Evolutionary conservation across 371 early-diverging fungal species (phyloP).

Genomic region (Apophysomyces elegans): DNA sequence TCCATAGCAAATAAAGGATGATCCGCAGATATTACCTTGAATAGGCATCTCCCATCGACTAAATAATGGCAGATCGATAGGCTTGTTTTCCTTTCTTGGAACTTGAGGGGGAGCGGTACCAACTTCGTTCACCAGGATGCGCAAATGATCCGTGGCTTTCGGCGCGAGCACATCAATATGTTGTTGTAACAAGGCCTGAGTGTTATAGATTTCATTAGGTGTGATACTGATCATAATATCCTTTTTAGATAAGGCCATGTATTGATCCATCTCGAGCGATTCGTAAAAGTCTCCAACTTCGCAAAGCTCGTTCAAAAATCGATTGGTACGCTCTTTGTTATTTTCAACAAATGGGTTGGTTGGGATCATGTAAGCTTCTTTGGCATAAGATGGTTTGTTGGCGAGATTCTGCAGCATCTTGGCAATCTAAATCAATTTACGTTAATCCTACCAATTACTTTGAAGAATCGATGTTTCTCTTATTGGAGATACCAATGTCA

Average conservation of each 20-base stretch:
- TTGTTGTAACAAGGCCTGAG: conserved; percentile 80
- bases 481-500: conserved; percentile 63
- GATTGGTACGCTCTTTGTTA: conserved; percentile 80
- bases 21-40: conserved; percentile 43
- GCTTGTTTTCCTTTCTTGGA: conserved; percentile 80
- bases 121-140: conserved; percentile 75
- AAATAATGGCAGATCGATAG: conserved; percentile 79
- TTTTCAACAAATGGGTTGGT: conserved; percentile 85
- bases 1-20: too few relatives aligned
- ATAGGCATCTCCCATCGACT: conserved; percentile 91
- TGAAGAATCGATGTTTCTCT: neutral
- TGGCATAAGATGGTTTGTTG: conserved; percentile 89
- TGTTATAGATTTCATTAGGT: conserved; percentile 90
- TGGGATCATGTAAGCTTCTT: conserved; percentile 89
- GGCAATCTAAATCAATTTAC: conserved; percentile 56
- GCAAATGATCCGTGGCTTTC: conserved; percentile 76
- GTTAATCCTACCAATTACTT: neutral
- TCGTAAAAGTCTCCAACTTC: conserved; percentile 95
- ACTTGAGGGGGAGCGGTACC: conserved; percentile 80
- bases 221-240: conserved; percentile 85
- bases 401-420: conserved; percentile 93
- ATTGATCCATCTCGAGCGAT: conserved; percentile 94
- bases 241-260: conserved; percentile 89
- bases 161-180: conserved; percentile 81
- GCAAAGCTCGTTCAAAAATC: conserved; percentile 86